A percentile compares a stretch with the other conserved stretches of the same genome.
These are phyloP conservation scores for Asterochloris sp. DNA, from an alignment of 139 green algal species.

Conservation along the genomic window DNA sequence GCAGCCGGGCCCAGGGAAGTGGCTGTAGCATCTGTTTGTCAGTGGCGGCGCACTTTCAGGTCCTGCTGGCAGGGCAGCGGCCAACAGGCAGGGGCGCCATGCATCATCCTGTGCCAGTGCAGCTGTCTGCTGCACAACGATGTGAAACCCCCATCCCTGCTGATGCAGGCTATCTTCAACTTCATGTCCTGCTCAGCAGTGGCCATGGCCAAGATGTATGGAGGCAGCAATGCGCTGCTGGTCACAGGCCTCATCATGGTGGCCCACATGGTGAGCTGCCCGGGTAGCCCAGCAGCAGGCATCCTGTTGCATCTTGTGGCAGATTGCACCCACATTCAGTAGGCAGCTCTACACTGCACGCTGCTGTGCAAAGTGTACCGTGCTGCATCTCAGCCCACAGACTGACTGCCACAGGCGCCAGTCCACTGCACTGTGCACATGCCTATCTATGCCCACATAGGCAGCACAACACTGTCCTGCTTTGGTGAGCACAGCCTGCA, in stretches of 20 bases:
- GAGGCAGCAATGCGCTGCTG: conserved; percentile 7
- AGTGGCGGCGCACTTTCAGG: neutral
- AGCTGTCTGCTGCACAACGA: neutral
- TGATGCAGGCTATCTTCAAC: conserved; percentile 26
- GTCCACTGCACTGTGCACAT: too few relatives aligned
- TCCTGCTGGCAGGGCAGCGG: neutral
- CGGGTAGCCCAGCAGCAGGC: neutral
- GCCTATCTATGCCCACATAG: too few relatives aligned
- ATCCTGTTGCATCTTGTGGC: neutral
- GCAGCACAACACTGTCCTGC: too few relatives aligned
- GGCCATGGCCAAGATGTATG: conserved; percentile 18
- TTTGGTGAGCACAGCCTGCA: too few relatives aligned
- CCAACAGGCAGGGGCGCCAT: neutral
- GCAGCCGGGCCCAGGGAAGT: neutral
- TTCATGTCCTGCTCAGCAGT: conserved; percentile 23
- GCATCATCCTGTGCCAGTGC: neutral
- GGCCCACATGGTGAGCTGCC: conserved; percentile 13
- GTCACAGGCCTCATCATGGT: conserved; percentile 17
- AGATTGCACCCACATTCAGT: neutral
- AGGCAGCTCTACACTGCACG: neutral
- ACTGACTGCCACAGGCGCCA: too few relatives aligned
- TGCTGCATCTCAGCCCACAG: too few relatives aligned
- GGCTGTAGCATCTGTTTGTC: neutral
- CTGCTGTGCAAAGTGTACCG: too few relatives aligned
- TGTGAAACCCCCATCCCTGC: neutral